Conservation (phyloP, 352 stramenopile species). For the Globisporangium okanoganense region DNA sequence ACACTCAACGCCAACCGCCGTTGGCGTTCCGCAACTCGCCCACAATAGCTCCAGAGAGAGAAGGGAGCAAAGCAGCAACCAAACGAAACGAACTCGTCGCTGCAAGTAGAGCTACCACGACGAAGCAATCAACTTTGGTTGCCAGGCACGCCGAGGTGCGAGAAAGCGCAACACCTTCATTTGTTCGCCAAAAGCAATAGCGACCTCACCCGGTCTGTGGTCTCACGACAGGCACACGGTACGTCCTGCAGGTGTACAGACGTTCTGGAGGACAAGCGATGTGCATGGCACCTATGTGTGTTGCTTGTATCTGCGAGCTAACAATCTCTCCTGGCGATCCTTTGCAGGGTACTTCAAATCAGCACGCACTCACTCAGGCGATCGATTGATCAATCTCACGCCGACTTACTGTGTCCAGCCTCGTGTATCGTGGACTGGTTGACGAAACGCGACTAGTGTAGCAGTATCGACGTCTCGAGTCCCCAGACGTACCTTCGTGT, state of each 20-base stretch:
- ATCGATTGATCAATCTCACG: not conserved
- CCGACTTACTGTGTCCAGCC: not conserved
- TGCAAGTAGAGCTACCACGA: not conserved
- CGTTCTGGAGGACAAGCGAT: too few species aligned
- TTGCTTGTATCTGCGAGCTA: not conserved
- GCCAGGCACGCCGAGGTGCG: not conserved
- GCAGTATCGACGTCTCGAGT: not conserved
- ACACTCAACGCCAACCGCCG: not conserved
- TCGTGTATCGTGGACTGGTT: not conserved
- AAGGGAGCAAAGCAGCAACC: not conserved
- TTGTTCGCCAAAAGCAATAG: conserved; percentile 7
- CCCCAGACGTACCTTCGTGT: conserved; percentile 1
- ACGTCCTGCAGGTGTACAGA: too few species aligned
- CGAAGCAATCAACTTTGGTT: not conserved
- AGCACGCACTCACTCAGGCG: not conserved
- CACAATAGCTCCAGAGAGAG: not conserved
- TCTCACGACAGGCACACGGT: conserved; percentile 4
- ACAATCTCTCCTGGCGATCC: not conserved
- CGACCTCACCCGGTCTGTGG: not conserved
- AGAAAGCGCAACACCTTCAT: not conserved
- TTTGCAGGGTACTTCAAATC: conserved; percentile 2
- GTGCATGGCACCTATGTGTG: not conserved
- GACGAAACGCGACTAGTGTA: not conserved
- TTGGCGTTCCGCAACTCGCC: not conserved
- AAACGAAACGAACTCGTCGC: not conserved